A percentile compares a stretch with the other conserved stretches of the same genome.
phyloP scores from a whole-genome alignment of 2,329 filamentous ascomycete species.

The Monascus ruber region DNA sequence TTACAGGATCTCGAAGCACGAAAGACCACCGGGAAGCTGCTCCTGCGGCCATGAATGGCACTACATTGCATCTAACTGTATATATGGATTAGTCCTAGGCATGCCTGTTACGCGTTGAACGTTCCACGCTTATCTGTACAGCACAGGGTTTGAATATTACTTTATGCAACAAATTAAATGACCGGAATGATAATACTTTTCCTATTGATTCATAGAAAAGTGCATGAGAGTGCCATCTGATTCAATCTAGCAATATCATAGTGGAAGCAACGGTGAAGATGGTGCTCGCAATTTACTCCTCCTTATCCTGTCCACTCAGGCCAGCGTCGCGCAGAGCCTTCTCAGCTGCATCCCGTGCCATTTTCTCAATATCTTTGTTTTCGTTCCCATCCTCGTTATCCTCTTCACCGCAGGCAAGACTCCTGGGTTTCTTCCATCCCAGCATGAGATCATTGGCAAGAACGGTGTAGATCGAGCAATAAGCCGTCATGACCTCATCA shows the following conservation, averaged over 20 bases:
- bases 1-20: conserved; percentile 62
- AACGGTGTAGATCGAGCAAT: conserved; percentile 53
- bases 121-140: too few relatives aligned
- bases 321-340: not conserved
- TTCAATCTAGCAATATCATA: too few relatives aligned
- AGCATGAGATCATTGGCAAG: conserved; percentile 60
- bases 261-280: too few relatives aligned
- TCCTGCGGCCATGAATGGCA: conserved; percentile 50
- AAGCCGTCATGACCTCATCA: conserved; percentile 44
- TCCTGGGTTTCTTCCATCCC: conserved; percentile 48
- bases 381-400: conserved; percentile 5
- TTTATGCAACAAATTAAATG: too few relatives aligned
- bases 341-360: not conserved
- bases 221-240: too few relatives aligned
- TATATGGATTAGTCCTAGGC: conserved; percentile 1
- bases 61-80: not conserved
- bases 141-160: too few relatives aligned
- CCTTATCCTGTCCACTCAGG: too few relatives aligned
- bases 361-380: not conserved
- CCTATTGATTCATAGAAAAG: too few relatives aligned
- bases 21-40: conserved; percentile 72
- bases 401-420: conserved; percentile 8
- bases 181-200: too few relatives aligned
- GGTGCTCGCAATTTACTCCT: too few relatives aligned
- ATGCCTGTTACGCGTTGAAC: not conserved